These are phyloP conservation scores for Toxicodendron radicans DNA, from an alignment of 345 rosid species.

Conservation along the genomic window DNA sequence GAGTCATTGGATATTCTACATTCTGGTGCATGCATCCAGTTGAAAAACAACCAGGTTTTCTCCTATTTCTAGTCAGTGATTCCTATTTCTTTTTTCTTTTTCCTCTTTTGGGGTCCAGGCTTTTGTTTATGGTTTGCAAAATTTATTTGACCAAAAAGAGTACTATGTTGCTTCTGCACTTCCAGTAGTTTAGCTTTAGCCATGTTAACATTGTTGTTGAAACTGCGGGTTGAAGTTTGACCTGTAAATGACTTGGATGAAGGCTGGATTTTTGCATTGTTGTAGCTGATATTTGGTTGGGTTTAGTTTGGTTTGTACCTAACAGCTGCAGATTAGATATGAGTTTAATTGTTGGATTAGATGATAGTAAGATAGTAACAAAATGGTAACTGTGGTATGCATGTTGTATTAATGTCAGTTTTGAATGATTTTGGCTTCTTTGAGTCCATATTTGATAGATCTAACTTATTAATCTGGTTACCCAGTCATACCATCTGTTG, in stretches of 20 bases:
- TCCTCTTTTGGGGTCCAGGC: background rate
- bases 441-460: background rate
- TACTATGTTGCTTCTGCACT: background rate
- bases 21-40: slow-evolving; percentile 84
- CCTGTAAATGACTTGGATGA: background rate
- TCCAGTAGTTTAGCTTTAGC: background rate
- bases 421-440: background rate
- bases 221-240: background rate
- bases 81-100: slow-evolving; percentile 5
- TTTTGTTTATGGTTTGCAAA: background rate
- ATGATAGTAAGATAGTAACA: background rate
- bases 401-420: background rate
- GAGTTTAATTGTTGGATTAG: background rate
- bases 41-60: slow-evolving; percentile 70
- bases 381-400: background rate
- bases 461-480: background rate
- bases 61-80: too few relatives aligned
- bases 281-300: background rate
- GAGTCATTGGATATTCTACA: slow-evolving; percentile 85
- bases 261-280: background rate
- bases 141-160: background rate
- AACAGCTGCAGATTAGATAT: background rate
- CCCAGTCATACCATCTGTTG: background rate
- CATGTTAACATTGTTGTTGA: slow-evolving; percentile 8
- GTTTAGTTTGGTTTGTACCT: background rate